Base-by-base conservation (phyloP, 108 stramenopile genomes). In the Cylindrotheca fusiformis region DNA sequence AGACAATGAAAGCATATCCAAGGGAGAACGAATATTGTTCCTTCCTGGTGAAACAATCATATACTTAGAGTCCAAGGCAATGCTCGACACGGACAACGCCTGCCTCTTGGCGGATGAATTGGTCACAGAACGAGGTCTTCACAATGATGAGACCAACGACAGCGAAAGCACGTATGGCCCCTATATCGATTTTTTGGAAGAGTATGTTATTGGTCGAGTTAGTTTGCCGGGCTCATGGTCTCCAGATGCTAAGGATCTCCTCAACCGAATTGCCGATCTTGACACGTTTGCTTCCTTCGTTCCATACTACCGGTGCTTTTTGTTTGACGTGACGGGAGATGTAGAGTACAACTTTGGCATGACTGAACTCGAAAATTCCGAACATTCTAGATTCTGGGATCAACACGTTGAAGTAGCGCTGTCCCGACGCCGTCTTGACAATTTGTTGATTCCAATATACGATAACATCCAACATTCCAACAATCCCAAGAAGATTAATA, bases 1-100 rank as follows among this genome's bases (percentile, higher is more conserved):
- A 6, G 65, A 79, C 31, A 41, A 41, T 41, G 36, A 41, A 41
- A 41, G 52, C n/a, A 72, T 84, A 23, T 61, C 71, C 10, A 62
- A 30, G 20, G 79, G 73, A 3, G 79, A 80, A 36, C 56, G 48
- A 17, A 30, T 84, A 33, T 52, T 51, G 29, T 52, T 10, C 14
- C 67, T 84, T 27, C 83, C 83, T 4, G 69, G 60, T 59, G 27
- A 63, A 19, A 45, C 64, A 4, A 75, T 77, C 24, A 48, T 80
- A 10, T 10, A 10, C 36, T 41, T 14, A 10, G 36, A 41, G 6
- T 6, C 14, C 36, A 41, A 41, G 36, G 14, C 10, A 6, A 6
- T 41, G 10, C 10, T 14, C 14, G 6, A 10, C 36, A 14, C 6
- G 14, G 36, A 41, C 14, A 14, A 41, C 36, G 14, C 14, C 14